Base-by-base conservation (phyloP, 108 stramenopile species). In the Skeletonema grethae region DNA sequence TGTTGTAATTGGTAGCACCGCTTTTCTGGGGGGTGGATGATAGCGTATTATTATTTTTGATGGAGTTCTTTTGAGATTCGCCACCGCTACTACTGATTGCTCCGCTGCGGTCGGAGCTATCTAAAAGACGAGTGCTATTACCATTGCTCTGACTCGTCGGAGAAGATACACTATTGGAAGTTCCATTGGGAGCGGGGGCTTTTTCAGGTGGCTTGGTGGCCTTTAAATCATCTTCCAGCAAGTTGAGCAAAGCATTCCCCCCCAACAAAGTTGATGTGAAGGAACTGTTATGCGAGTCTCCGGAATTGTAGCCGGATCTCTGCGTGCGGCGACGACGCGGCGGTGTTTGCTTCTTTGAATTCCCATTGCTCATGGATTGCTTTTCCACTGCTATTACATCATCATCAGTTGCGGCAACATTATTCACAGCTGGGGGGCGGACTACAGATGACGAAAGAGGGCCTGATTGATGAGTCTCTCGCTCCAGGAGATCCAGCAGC, bases 251-350 rank as follows among this genome's bases (percentile, higher is more conserved):
- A 6, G 59, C 36, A 10, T 60, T 60, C 20, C 59, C 59, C 6
- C 59, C 59, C 25, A 60, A 34, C 29, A 60, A 31, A n/a, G 35
- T 31, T n/a, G 59, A 60, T n/a, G 59, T 60, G 59, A 60, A 60
- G 35, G 59, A 60, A 34, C 29, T 60, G 30, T 60, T 5, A 31
- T 16, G 59, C 4, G 59, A 60, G 36, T 60, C 59, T n/a, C 59
- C 59, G 6, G 59, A 36, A 34, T 16, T 34, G 5, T 34, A 36
- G 15, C 59, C 35, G 4, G 35, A 34, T 34, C 59, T 60, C 6
- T 31, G n/a, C 5, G 15, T n/a, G 25, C 25, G 25, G 13, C 16
- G 46, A 48, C 46, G 46, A 48, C 46, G 46, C 46, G 18, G 16
- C 18, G 46, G 18, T 18, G 46, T 48, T 16, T 48, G 46, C 1